phyloP scores from a whole-genome alignment of 208 protist genomes.

The Leishmania guyanensis region DNA sequence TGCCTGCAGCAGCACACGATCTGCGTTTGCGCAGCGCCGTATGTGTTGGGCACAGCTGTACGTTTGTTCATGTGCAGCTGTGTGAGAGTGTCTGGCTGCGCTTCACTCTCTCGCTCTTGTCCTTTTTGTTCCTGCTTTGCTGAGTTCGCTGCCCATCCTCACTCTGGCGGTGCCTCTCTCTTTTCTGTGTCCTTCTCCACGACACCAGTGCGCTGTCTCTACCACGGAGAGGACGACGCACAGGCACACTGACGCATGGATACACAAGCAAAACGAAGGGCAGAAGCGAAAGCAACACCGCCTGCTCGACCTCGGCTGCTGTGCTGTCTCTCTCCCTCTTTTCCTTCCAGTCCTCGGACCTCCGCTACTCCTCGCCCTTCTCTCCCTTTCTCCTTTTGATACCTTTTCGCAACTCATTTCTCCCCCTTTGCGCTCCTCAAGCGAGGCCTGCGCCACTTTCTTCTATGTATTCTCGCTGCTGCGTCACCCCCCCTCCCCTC shows the following conservation, averaged over 20 bases:
- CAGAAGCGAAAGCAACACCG: neutral
- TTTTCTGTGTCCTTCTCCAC: neutral
- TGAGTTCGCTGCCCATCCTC: neutral
- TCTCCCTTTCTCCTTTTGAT: neutral
- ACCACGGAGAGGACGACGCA: neutral
- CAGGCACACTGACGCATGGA: neutral
- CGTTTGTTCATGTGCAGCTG: neutral
- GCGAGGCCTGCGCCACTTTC: neutral
- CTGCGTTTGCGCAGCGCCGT: neutral
- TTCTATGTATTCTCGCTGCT: neutral
- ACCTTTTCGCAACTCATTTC: neutral
- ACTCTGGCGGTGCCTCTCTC: neutral
- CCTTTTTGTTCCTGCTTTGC: neutral
- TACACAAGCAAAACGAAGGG: neutral
- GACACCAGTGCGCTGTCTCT: neutral
- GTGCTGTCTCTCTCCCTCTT: neutral
- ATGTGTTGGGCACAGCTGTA: neutral
- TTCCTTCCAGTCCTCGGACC: neutral
- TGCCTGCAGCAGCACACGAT: neutral
- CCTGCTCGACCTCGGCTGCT: neutral
- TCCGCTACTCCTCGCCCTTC: neutral
- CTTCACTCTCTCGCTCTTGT: neutral
- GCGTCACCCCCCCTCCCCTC: neutral
- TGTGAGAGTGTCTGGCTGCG: neutral
- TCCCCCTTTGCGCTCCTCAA: too few species aligned